Evolutionary conservation across 176 grass and related monocot genomes (phyloP), one percentile per base, ranked within the genome.

Genomic region (Pontederia paniculata): DNA sequence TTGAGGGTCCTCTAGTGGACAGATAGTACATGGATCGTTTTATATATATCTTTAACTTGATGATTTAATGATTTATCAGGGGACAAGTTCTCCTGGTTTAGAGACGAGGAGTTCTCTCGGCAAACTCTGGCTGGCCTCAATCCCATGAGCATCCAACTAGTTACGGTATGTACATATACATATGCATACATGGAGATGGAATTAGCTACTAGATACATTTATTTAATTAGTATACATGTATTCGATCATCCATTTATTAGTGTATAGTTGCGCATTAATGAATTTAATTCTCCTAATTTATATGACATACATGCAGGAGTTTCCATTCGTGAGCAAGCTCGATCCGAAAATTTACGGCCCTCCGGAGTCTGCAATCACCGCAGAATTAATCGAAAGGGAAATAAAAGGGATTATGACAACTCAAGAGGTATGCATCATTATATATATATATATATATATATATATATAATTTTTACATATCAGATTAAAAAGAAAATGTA

Each of bases 51-150:
- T 12, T 12, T 16, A 22, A 20, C 11, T 20, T 42, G 16, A 17
- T 3, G 9, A 12, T 10, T 17, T 44, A 17, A 22, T 56, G 11
- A 23, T 12, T 5, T 55, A 51, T 11, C 78, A 95, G 84, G 84
- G 74, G 89, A 95, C 63, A 65, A 77, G 42, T 95, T 95, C 52
- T 57, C 77, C 68, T 95, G 89, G 89, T 88, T 81, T 60, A 76
- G 63, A 50, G 84, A 88, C 16, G 84, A 88, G 72, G 89, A 94
- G 69, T 95, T 95, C 64, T 66, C 84, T 2, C 12, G 89, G 70
- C 80, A 95, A 59, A 81, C 78, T 23, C 53, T 95, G 1, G 89
- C 89, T 8, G 89, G 89, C 19, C 52, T 82, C 9, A 95, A 95
- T 79, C 89, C 89, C 9, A 0, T 79, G 0, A 81, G 74, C 70